phyloP scores from a whole-genome alignment of 1,284 basidiomycete species.

The Agroathelia rolfsii region DNA sequence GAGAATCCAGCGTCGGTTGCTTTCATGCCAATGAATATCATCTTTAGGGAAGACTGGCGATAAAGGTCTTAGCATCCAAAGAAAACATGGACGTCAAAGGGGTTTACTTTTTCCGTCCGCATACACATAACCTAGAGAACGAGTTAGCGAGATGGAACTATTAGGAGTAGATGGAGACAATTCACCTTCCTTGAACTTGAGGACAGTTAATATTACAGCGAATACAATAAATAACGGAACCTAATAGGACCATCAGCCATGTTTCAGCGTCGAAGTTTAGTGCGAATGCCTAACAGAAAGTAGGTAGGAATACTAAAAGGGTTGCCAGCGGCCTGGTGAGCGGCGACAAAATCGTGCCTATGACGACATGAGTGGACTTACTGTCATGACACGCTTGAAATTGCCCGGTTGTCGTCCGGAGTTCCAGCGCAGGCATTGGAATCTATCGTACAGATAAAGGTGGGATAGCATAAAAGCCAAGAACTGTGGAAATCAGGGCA shows the following conservation, averaged over 20 bases:
- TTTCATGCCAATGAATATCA: conserved; percentile 33
- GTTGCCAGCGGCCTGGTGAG: conserved; percentile 12
- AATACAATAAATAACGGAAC: conserved; percentile 56
- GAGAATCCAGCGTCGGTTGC: conserved; percentile 42
- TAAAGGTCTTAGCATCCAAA: conserved; percentile 9
- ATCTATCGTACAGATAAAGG: conserved; percentile 64
- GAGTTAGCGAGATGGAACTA: background rate
- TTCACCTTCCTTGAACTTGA: conserved; percentile 65
- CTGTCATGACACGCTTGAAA: conserved; percentile 75
- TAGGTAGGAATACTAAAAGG: conserved; percentile 59
- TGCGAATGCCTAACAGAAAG: too few species aligned
- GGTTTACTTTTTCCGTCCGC: conserved; percentile 30
- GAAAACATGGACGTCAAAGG: background rate
- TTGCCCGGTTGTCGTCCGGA: conserved; percentile 64
- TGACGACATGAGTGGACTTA: conserved; percentile 24
- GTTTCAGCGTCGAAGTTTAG: too few species aligned
- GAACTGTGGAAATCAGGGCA: conserved; percentile 37
- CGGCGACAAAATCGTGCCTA: conserved; percentile 1
- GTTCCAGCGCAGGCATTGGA: conserved; percentile 61
- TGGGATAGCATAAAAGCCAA: conserved; percentile 54
- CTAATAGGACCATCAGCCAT: too few species aligned
- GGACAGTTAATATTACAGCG: conserved; percentile 41
- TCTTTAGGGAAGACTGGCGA: conserved; percentile 45
- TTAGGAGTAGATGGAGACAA: conserved; percentile 6
- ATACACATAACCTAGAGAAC: conserved; percentile 30